Evolutionary conservation across 2,329 filamentous ascomycete species (phyloP).

Genomic region (Coleophoma eucalyptorum): DNA sequence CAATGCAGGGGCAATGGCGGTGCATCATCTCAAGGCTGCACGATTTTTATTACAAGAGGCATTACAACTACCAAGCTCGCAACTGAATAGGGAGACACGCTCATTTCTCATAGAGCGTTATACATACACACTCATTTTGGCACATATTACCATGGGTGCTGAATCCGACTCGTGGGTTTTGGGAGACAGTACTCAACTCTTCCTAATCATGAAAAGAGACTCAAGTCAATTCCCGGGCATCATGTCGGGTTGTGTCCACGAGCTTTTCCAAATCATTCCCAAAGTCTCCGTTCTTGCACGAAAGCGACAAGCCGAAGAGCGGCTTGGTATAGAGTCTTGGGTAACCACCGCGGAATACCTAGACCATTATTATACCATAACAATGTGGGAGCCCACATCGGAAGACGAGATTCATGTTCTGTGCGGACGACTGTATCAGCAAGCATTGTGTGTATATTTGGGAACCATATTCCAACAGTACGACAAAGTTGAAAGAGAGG

Average conservation of each 20-base stretch:
- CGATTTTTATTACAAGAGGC: background rate
- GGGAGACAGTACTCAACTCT: background rate
- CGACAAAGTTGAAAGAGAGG: background rate
- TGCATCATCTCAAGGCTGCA: background rate
- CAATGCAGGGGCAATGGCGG: background rate
- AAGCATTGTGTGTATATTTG: background rate
- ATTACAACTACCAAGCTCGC: background rate
- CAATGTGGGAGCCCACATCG: background rate
- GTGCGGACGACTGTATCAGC: constrained; percentile 1
- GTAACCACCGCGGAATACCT: background rate
- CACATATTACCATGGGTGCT: background rate
- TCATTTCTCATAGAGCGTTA: constrained; percentile 1
- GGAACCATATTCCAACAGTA: background rate
- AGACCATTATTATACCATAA: background rate
- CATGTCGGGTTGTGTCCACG: constrained; percentile 1
- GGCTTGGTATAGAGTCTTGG: background rate
- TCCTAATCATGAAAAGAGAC: background rate
- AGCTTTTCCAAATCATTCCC: constrained; percentile 1
- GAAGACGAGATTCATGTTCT: background rate
- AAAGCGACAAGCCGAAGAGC: background rate
- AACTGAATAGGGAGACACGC: background rate
- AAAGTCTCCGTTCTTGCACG: background rate
- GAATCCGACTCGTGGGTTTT: background rate
- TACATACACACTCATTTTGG: background rate
- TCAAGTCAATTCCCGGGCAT: background rate